Evolutionary conservation across 2,329 filamentous ascomycete species (phyloP), one percentile per base, ranked within the genome.

Genomic region (Botrytis aclada): DNA sequence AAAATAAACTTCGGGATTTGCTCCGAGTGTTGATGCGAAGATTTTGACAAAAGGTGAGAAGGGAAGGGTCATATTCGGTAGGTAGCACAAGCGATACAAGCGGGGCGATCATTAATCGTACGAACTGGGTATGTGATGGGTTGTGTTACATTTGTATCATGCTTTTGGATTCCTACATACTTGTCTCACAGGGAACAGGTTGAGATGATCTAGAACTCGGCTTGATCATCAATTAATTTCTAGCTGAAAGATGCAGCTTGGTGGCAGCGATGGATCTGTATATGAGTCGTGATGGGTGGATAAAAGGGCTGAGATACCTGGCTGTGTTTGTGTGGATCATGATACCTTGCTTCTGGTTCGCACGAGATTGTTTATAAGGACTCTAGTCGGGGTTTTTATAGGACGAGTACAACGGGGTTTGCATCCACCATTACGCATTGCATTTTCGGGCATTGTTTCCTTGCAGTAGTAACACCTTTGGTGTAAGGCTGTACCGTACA

Each of bases 401-500:
- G 45, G 64, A 66, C 51, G 45, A 32, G 32, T 37, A 12, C 34
- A 25, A 54, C 64, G 16, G 45, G 32, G 18, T 29, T 22, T 66
- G 32, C 45, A 39, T 22, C 64, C 12, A n/a, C 32, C 45, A 51
- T 51, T 37, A 51, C 63, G 32, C 45, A 32, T 37, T 51, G 63
- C 63, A 66, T 51, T 22, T 47, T 56, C n/a, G 51, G 51, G 51
- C n/a, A 56, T 56, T 56, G n/a, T 56, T 18, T 66, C 37, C 32
- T 37, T 34, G 63, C 63, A 39, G 63, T n/a, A 41, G 25, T 39
- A 37, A 29, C 32, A 16, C 16, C 16, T 39, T 20, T 10, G 20
- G 45, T 66, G 45, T 66, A 66, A 54, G 64, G 45, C 45, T 66
- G 64, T 54, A 29, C n/a, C n/a, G n/a, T n/a, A n/a, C n/a, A n/a